Evolutionary conservation across 2,329 filamentous ascomycete species (phyloP).

Genomic region (Colletotrichum orbiculare): DNA sequence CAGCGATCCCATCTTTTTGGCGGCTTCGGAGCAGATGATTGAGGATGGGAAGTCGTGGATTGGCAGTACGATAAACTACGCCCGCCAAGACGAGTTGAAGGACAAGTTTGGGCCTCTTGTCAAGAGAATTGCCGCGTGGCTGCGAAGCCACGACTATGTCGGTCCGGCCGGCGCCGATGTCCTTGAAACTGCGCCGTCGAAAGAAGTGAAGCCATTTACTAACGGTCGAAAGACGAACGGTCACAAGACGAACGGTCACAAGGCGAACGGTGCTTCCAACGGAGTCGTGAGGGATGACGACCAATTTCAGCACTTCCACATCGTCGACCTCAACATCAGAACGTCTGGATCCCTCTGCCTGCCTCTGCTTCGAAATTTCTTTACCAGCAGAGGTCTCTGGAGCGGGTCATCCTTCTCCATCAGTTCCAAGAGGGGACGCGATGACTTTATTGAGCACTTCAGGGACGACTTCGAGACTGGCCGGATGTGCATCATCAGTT

Average conservation of each 20-base stretch:
- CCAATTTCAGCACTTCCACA: constrained; percentile 37
- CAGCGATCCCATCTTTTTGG: constrained; percentile 43
- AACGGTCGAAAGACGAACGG: constrained; percentile 27
- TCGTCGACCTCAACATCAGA: constrained; percentile 50
- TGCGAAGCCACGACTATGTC: constrained; percentile 44
- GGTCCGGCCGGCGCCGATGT: constrained; percentile 48
- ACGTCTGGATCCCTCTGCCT: constrained; percentile 46
- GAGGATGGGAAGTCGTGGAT: constrained; percentile 46
- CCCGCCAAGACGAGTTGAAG: constrained; percentile 43
- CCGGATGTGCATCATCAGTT: constrained; percentile 45
- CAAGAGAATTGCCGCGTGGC: constrained; percentile 41
- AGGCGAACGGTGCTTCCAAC: background rate
- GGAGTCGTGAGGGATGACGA: background rate
- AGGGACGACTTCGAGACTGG: constrained; percentile 41
- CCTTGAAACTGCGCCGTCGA: constrained; percentile 41
- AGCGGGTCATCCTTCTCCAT: constrained; percentile 46
- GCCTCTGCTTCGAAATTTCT: constrained; percentile 44
- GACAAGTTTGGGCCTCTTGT: constrained; percentile 42
- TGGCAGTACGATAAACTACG: constrained; percentile 48
- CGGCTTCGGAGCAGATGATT: constrained; percentile 49
- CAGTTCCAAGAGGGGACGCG: constrained; percentile 37
- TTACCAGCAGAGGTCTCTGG: constrained; percentile 41
- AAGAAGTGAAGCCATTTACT: background rate
- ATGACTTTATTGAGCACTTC: constrained; percentile 43
- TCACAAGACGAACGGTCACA: background rate